phyloP scores from a whole-genome alignment of 306 rosid species.

The Comarum palustre region DNA sequence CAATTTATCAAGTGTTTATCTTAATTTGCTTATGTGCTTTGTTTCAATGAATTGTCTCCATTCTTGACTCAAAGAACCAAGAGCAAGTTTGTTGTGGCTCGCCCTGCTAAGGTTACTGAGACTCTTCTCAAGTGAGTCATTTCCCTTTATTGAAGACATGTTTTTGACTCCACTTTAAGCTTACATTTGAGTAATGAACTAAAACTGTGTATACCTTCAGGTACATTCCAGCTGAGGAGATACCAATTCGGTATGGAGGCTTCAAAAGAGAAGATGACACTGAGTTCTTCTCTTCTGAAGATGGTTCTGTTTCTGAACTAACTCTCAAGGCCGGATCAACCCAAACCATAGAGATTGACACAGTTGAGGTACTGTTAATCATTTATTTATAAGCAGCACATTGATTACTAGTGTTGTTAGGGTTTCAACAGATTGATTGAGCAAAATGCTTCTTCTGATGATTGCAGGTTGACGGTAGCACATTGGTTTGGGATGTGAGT shows the following conservation, averaged over 20 bases:
- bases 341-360: slow-evolving; percentile 35
- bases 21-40: too few relatives aligned
- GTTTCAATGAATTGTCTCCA: slow-evolving; percentile 58
- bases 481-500: slow-evolving; percentile 36
- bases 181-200: not conserved
- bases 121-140: slow-evolving; percentile 44
- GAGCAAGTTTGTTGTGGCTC: slow-evolving; percentile 54
- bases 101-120: slow-evolving; percentile 44
- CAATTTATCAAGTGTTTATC: too few relatives aligned
- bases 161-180: not conserved
- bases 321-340: slow-evolving; percentile 34
- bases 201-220: not conserved
- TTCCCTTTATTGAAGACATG: not conserved
- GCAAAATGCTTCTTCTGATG: not conserved
- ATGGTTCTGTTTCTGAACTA: slow-evolving; percentile 34
- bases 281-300: slow-evolving; percentile 34
- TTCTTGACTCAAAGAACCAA: slow-evolving; percentile 83
- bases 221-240: slow-evolving; percentile 45
- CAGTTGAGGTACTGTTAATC: too few relatives aligned
- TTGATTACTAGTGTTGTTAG: not conserved
- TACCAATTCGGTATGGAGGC: slow-evolving; percentile 46
- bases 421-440: not conserved
- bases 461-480: slow-evolving; percentile 17
- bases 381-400: too few relatives aligned
- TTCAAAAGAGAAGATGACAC: slow-evolving; percentile 39